These are phyloP conservation scores for Tuctoria greenei DNA, from an alignment of 176 grass and related monocot species.

Conservation along the genomic window DNA sequence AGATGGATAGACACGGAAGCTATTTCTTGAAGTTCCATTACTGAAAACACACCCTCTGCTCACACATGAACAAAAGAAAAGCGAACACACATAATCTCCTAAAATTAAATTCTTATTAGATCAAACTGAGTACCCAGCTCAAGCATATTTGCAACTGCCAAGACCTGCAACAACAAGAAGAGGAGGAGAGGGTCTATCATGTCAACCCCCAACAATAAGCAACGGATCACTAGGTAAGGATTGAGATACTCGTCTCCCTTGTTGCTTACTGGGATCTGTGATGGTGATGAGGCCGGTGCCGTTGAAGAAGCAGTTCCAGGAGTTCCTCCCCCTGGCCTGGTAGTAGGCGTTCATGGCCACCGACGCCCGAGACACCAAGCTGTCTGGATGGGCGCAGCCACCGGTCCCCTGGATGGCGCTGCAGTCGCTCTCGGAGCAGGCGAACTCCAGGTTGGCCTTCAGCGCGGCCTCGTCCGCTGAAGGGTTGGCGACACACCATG, in stretches of 20 bases:
- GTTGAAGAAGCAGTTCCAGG: constrained; percentile 69
- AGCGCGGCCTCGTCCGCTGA: neutral
- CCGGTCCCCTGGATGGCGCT: constrained; percentile 29
- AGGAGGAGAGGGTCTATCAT: neutral
- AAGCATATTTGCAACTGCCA: constrained; percentile 45
- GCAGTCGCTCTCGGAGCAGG: constrained; percentile 57
- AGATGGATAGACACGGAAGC: too few species aligned
- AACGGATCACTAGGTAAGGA: too few species aligned
- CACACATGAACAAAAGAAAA: too few species aligned
- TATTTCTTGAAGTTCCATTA: too few species aligned
- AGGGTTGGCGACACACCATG: constrained; percentile 63
- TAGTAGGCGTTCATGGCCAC: constrained; percentile 64
- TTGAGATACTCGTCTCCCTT: too few species aligned
- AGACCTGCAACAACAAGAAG: constrained; percentile 29
- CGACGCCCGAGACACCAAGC: constrained; percentile 23
- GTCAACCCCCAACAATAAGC: neutral
- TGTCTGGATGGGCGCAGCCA: constrained; percentile 13
- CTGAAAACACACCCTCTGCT: too few species aligned
- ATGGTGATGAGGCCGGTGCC: constrained; percentile 50
- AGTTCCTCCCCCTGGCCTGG: constrained; percentile 47
- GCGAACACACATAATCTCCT: too few species aligned
- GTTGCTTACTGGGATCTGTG: constrained; percentile 65
- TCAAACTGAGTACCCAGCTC: too few species aligned
- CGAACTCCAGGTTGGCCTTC: constrained; percentile 49
- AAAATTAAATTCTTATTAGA: too few species aligned